Base-by-base conservation (phyloP, 768 basidiomycete species). In the Dacryopinax primogenitus region DNA sequence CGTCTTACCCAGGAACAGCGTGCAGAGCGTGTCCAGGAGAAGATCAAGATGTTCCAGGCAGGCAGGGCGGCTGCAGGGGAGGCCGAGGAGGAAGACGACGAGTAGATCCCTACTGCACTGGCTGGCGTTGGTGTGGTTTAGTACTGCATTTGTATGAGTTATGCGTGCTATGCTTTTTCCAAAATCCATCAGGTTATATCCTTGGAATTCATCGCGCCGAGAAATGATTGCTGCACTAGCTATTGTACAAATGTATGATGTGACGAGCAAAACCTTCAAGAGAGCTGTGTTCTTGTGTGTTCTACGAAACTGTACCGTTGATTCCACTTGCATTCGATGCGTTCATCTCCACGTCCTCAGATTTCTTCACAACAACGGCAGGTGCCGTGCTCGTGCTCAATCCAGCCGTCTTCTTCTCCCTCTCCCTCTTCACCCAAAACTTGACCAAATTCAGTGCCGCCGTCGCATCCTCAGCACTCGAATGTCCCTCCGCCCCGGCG, bases 11-110 rank as follows among this genome's bases (percentile, higher is more conserved):
- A 81, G 70, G 91, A 82, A 61, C 78, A 95, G 80, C 86, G 93
- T 74, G 82, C 84, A 76, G 85, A 80, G 69, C 82, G 81, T 66
- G 91, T 99, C 78, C 84, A 88, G 68, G 81, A 77, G 71, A 97
- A 90, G 81, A 97, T 97, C 77, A 84, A 86, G 73, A 86, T 86
- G 65, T 97, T 95, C 87, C 82, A 90, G 77, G 82, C 84, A 47
- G 82, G 83, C 70, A 84, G 80, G 58, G 80, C 73, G 36, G 74
- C 70, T 4, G 75, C 37, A 45, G 75, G 65, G 13, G 76, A 65
- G 21, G 79, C 72, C 63, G 85, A 75, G 11, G 82, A 78, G 18
- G 83, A 79, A 28, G 83, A 84, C 11, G 85, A 88, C 36, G 51
- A 58, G 30, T 47, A 23, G 44, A 34, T 63, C 15, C 30, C 33